These are phyloP conservation scores for Xerocomellus intermedius DNA, from an alignment of 768 basidiomycete genomes.

Conservation along the genomic window DNA sequence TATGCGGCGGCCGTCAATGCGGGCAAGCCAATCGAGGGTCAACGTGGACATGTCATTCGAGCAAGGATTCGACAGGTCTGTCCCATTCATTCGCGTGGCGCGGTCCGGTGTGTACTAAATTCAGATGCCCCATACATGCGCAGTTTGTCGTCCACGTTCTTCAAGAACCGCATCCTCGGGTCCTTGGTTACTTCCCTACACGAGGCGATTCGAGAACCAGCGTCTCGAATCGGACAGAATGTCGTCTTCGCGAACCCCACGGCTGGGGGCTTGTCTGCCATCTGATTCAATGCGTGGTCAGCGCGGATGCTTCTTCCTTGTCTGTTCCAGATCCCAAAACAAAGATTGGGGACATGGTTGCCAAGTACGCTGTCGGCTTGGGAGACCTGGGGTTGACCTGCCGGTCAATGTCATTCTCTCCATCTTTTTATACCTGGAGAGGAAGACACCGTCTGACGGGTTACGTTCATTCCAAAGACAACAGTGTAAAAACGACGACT, in stretches of 20 bases:
- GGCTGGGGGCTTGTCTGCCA: conserved; percentile 25
- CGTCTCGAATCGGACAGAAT: conserved; percentile 31
- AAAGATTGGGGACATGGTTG: conserved; percentile 37
- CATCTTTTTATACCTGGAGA: too few species aligned
- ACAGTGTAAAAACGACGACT: too few species aligned
- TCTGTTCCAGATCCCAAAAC: neutral
- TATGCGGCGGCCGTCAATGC: conserved; percentile 21
- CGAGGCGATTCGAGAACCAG: conserved; percentile 9
- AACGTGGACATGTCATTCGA: conserved; percentile 28
- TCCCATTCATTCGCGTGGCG: too few species aligned
- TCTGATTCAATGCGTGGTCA: conserved; percentile 12
- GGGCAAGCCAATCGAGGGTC: neutral
- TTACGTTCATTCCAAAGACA: too few species aligned
- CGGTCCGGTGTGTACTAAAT: too few species aligned
- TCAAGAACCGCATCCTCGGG: too few species aligned
- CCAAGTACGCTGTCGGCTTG: conserved; percentile 34
- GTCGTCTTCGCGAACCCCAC: conserved; percentile 44
- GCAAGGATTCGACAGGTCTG: conserved; percentile 38
- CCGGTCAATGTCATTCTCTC: too few species aligned
- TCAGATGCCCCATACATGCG: too few species aligned
- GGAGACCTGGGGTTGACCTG: neutral
- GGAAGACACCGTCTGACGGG: too few species aligned
- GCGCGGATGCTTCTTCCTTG: neutral
- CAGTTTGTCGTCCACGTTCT: conserved; percentile 36
- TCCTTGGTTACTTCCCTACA: conserved; percentile 21